A percentile compares a stretch with the other conserved stretches of the same genome.
Evolutionary conservation across 805 yeast genomes (phyloP).

Genomic region (Candida sonorensis): DNA sequence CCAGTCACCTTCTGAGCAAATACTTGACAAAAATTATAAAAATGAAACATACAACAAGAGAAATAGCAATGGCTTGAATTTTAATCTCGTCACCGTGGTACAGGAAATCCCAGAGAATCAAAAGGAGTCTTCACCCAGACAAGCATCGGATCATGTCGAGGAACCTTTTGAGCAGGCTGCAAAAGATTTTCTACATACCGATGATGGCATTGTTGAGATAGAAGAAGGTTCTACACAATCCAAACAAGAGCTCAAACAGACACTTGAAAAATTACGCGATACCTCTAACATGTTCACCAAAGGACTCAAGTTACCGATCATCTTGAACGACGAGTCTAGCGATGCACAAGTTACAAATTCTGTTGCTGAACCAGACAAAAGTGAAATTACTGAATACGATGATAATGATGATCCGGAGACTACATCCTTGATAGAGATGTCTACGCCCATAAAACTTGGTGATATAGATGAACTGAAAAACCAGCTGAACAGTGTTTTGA

Average conservation of each 20-base stretch:
- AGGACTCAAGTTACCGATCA: no score
- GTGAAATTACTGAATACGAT: not conserved
- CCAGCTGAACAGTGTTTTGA: slow-evolving; percentile 14
- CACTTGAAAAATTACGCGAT: slow-evolving; percentile 13
- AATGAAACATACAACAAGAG: no score
- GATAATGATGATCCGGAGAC: no score
- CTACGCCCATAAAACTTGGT: slow-evolving; percentile 15
- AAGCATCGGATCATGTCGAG: no score
- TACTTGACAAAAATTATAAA: no score
- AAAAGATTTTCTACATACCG: slow-evolving; percentile 11
- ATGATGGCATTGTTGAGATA: slow-evolving; percentile 8
- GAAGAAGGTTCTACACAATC: slow-evolving; percentile 5
- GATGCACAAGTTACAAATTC: not conserved
- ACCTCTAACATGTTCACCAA: not conserved
- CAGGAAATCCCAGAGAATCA: slow-evolving; percentile 7
- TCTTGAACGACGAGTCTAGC: no score
- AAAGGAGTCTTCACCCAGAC: no score
- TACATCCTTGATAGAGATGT: slow-evolving; percentile 7
- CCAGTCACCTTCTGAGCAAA: no score
- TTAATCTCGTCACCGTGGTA: slow-evolving; percentile 20
- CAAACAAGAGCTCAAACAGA: slow-evolving; percentile 14
- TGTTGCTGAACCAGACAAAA: slow-evolving; percentile 1
- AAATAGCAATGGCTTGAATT: slow-evolving; percentile 24
- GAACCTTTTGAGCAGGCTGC: no score
- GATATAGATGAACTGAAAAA: slow-evolving; percentile 10